Evolutionary conservation across 768 basidiomycete genomes (phyloP).

Genomic region (Russula dissimulans): DNA sequence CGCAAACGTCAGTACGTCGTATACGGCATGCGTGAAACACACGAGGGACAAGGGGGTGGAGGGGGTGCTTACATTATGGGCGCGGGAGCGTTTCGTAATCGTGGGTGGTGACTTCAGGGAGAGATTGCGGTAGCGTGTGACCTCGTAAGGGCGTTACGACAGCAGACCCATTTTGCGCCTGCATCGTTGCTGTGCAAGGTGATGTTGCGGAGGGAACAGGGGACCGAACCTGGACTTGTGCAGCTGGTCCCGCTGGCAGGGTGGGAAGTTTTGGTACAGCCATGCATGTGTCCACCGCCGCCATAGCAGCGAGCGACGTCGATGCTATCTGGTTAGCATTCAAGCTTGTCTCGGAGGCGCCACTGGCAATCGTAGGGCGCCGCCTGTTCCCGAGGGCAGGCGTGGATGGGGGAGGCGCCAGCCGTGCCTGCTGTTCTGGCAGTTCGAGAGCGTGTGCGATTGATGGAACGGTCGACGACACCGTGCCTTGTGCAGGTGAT

Average conservation of each 20-base stretch:
- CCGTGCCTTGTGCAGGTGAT: not conserved
- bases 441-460: slow-evolving; percentile 10
- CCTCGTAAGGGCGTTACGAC: slow-evolving; percentile 3
- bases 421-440: slow-evolving; percentile 3
- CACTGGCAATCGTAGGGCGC: too few relatives aligned
- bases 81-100: slow-evolving; percentile 16
- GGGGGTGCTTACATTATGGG: slow-evolving; percentile 9
- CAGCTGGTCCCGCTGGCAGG: not conserved
- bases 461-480: not conserved
- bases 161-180: not conserved
- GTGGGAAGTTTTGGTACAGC: not conserved
- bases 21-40: not conserved
- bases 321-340: not conserved
- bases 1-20: not conserved
- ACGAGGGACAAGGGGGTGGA: too few relatives aligned
- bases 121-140: slow-evolving; percentile 4
- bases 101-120: not conserved
- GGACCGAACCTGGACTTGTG: not conserved
- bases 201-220: not conserved
- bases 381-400: not conserved
- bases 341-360: too few relatives aligned
- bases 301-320: not conserved
- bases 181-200: not conserved
- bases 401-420: not conserved
- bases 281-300: not conserved